Base-by-base conservation (phyloP, 768 basidiomycete species). In the Russula sp. region DNA sequence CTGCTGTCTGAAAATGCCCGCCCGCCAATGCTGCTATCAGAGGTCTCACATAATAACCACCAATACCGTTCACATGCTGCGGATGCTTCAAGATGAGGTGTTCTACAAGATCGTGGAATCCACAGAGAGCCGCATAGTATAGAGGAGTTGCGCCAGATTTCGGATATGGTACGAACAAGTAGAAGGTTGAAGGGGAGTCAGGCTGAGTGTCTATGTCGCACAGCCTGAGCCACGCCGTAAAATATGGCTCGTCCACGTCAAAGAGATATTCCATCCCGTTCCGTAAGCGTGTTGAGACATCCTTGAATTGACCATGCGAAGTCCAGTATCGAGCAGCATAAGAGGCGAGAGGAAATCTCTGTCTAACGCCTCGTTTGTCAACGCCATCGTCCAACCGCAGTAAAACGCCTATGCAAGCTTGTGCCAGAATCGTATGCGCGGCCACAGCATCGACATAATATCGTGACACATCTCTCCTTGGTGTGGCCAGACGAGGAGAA, bases 321-420 rank as follows among this genome's bases (percentile, higher is more conserved):
- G 16, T 39, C 58, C 58, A 59, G 25, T 59, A 35, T 38, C 22
- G 3, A 5, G 39, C 50, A n/a, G 58, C 48, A 35, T 59, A 59
- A 22, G 7, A 7, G 13, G 29, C 42, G 3, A 59, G 49, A 43
- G 58, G 58, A 25, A 13, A 51, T 2, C 1, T 20, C 2, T 35
- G 7, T 5, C 10, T 13, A 16, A 41, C 22, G n/a, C 7, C 16
- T 0, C 13, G 1, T 1, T 10, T 2, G 9, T 34, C 18, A n/a
- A 48, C 13, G 7, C 6, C 25, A n/a, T 32, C 25, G n/a, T 60
- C 52, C 52, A 29, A 22, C 10, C 35, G 38, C 2, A 48, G 41
- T 5, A 55, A 22, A 16, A 39, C 43, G 11, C 43, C 36, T 5
- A 59, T 7, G 43, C 50, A 59, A 29, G 51, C 51, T 8, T 52